Percentiles rank a stretch among this genome's conserved stretches.
Evolutionary conservation across 78 protist species (phyloP).

Genomic region (Dictyostelium citrinum): DNA sequence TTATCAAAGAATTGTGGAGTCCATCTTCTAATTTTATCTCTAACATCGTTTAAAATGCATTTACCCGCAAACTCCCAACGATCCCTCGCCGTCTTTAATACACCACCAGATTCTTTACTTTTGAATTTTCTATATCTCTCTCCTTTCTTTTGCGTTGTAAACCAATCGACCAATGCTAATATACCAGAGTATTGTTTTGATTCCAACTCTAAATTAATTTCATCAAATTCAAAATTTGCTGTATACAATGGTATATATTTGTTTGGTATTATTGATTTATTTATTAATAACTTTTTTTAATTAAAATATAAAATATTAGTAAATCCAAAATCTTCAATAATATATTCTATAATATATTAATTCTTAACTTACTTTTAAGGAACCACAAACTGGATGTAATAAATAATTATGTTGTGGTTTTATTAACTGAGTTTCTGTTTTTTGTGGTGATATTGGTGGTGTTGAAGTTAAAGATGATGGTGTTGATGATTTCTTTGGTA

Average conservation of each 20-base stretch:
- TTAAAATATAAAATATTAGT: not conserved
- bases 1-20: constrained; percentile 11
- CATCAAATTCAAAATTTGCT: constrained; percentile 66
- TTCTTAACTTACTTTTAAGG: constrained; percentile 25
- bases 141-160: constrained; percentile 56
- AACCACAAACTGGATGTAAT: constrained; percentile 73
- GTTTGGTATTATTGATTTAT: constrained; percentile 56
- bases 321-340: no score
- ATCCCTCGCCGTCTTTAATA: not conserved
- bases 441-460: not conserved
- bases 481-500: not conserved
- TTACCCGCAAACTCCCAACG: constrained; percentile 38
- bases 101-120: not conserved
- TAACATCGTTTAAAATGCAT: constrained; percentile 5
- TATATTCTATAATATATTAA: no score
- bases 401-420: constrained; percentile 39
- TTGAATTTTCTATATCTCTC: constrained; percentile 39
- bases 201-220: constrained; percentile 56
- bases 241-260: constrained; percentile 59
- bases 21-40: not conserved
- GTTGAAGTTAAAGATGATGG: not conserved
- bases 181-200: constrained; percentile 51
- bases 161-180: constrained; percentile 54
- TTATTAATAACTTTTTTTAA: constrained; percentile 27
- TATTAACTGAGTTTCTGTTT: not conserved